These are phyloP conservation scores for Allium sativum DNA, from an alignment of 106 monocot genomes.

Conservation along the genomic window DNA sequence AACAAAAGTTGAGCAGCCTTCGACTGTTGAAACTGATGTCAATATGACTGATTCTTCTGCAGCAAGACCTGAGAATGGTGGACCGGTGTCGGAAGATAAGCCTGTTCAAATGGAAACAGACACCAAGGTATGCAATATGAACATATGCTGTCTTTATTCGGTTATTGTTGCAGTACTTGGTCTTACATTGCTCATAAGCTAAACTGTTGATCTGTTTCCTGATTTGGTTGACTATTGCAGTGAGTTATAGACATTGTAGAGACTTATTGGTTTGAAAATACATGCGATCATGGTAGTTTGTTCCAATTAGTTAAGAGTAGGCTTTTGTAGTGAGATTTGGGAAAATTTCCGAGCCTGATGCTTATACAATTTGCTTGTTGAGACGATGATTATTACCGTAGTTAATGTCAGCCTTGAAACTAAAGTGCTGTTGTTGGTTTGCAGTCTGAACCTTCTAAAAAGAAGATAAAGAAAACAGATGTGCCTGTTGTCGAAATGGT, in stretches of 20 bases:
- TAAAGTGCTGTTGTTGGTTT: neutral
- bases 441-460: constrained; percentile 50
- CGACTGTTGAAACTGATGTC: constrained; percentile 28
- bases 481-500: constrained; percentile 59
- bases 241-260: neutral
- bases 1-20: constrained; percentile 14
- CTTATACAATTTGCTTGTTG: too few species aligned
- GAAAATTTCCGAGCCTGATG: too few species aligned
- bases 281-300: too few species aligned
- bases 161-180: too few species aligned
- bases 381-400: too few species aligned
- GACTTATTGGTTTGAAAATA: neutral
- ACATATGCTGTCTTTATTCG: too few species aligned
- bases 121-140: constrained; percentile 40
- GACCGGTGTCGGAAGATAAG: constrained; percentile 39
- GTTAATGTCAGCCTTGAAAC: neutral
- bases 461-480: constrained; percentile 71
- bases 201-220: neutral
- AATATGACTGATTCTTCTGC: constrained; percentile 61
- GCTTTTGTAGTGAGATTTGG: too few species aligned
- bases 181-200: too few species aligned
- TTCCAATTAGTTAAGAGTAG: too few species aligned
- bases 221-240: neutral
- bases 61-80: constrained; percentile 44
- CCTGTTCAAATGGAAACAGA: constrained; percentile 80